A percentile compares a stretch with the other conserved stretches of the same genome.
Conservation (phyloP, 306 rosid species). For the Urtica urens region DNA sequence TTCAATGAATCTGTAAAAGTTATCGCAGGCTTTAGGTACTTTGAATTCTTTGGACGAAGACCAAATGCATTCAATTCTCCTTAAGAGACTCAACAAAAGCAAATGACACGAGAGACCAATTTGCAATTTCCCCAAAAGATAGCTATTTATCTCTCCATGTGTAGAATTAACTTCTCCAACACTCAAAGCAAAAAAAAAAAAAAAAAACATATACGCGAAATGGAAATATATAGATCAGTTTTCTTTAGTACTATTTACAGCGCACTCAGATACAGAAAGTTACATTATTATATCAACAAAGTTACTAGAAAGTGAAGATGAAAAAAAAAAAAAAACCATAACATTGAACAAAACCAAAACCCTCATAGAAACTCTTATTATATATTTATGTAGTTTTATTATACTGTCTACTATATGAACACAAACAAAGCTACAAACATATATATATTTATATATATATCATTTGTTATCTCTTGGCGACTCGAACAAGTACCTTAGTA, state of each 20-base stretch:
- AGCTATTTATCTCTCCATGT: conserved; percentile 1
- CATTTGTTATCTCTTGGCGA: too few relatives aligned
- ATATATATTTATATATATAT: not conserved
- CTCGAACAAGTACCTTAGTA: not conserved
- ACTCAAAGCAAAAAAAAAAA: not conserved
- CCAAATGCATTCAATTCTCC: conserved; percentile 48
- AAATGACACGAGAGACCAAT: not conserved
- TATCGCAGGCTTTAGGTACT: conserved; percentile 35
- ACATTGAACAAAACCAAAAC: conserved; percentile 3
- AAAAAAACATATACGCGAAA: not conserved
- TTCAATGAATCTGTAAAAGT: conserved; percentile 72
- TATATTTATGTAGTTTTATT: too few relatives aligned
- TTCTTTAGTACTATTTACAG: not conserved
- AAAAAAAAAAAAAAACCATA: not conserved
- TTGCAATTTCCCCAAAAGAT: not conserved
- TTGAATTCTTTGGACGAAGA: conserved; percentile 39
- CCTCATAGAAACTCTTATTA: too few relatives aligned
- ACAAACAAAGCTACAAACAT: not conserved
- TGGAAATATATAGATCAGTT: not conserved
- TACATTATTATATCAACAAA: conserved; percentile 48
- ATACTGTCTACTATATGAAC: not conserved
- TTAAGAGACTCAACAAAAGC: conserved; percentile 25
- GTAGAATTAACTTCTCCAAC: too few relatives aligned
- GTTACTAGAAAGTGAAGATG: conserved; percentile 22
- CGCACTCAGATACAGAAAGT: not conserved